These are phyloP conservation scores for Podila epigama DNA, from an alignment of 192 early-diverging fungal genomes.

Conservation along the genomic window DNA sequence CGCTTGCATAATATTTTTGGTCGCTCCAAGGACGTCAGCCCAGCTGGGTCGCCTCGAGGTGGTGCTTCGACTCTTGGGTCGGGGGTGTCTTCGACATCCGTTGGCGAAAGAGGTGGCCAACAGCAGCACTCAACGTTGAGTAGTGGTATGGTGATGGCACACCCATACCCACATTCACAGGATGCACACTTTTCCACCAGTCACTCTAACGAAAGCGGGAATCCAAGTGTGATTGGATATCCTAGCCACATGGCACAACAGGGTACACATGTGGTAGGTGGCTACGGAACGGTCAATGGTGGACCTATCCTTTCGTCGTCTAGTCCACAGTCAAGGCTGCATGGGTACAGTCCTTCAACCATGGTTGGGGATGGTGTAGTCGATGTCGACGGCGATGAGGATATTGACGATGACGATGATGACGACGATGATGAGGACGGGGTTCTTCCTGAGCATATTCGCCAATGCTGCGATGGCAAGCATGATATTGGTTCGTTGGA, in stretches of 20 bases:
- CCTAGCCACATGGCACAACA: conserved; percentile 14
- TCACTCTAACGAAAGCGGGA: neutral
- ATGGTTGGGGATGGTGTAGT: neutral
- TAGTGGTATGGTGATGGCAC: neutral
- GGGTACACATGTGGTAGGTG: conserved; percentile 11
- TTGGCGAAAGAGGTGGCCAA: neutral
- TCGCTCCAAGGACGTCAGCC: conserved; percentile 32
- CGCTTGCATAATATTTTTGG: conserved; percentile 41
- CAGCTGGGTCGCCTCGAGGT: conserved; percentile 12
- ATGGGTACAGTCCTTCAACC: neutral
- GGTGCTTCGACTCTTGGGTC: neutral
- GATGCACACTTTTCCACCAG: neutral
- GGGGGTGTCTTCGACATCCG: neutral
- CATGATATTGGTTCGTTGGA: conserved; percentile 42
- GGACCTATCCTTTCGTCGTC: conserved; percentile 21
- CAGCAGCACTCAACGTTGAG: neutral
- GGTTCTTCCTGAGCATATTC: conserved; percentile 39
- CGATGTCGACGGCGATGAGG: conserved; percentile 16
- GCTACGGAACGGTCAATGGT: conserved; percentile 38
- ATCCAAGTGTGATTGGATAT: conserved; percentile 18
- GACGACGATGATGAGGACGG: conserved; percentile 37
- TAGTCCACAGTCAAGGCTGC: conserved; percentile 13
- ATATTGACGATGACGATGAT: conserved; percentile 9
- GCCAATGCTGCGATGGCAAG: conserved; percentile 46
- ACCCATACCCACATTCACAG: neutral